A percentile compares a stretch with the other conserved stretches of the same genome.
phyloP scores from a whole-genome alignment of 805 yeast genomes.

The Yarrowia yakushimensis region DNA sequence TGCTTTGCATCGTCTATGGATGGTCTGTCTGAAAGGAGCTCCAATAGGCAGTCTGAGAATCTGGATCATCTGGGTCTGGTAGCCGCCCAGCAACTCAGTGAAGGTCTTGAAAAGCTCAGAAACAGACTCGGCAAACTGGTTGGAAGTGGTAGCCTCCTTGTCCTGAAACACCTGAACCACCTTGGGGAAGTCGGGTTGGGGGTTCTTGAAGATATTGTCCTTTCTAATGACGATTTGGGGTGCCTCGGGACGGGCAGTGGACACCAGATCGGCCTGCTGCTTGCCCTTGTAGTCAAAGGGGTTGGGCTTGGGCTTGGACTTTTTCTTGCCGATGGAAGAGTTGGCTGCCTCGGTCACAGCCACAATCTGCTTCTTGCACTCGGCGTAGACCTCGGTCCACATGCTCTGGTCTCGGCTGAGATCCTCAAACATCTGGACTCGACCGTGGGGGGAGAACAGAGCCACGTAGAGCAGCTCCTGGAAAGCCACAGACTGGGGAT shows the following conservation, averaged over 20 bases:
- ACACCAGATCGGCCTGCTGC: conserved; percentile 1
- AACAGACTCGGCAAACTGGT: background rate
- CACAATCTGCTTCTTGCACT: conserved; percentile 28
- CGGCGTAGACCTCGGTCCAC: conserved; percentile 37
- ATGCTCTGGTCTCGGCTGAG: conserved; percentile 33
- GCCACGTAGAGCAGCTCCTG: conserved; percentile 39
- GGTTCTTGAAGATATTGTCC: conserved; percentile 18
- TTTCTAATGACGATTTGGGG: conserved; percentile 5
- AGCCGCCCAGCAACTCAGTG: conserved; percentile 9
- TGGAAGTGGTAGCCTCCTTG: conserved; percentile 2
- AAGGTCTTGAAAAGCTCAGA: background rate
- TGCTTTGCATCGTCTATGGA: conserved; percentile 32
- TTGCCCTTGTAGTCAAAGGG: conserved; percentile 16
- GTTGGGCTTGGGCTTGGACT: conserved; percentile 2
- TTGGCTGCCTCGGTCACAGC: conserved; percentile 23
- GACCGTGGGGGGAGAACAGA: conserved; percentile 33
- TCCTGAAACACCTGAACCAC: conserved; percentile 20
- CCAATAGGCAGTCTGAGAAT: conserved; percentile 35
- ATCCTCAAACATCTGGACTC: conserved; percentile 39
- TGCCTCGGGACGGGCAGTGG: conserved; percentile 1
- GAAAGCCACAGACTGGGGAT: conserved; percentile 40
- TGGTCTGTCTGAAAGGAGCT: conserved; percentile 37
- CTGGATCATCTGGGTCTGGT: conserved; percentile 18
- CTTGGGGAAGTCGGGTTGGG: background rate
- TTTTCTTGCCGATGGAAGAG: background rate